These are phyloP conservation scores for Botrytis elliptica DNA, from an alignment of 2,329 filamentous ascomycete species.

Conservation along the genomic window DNA sequence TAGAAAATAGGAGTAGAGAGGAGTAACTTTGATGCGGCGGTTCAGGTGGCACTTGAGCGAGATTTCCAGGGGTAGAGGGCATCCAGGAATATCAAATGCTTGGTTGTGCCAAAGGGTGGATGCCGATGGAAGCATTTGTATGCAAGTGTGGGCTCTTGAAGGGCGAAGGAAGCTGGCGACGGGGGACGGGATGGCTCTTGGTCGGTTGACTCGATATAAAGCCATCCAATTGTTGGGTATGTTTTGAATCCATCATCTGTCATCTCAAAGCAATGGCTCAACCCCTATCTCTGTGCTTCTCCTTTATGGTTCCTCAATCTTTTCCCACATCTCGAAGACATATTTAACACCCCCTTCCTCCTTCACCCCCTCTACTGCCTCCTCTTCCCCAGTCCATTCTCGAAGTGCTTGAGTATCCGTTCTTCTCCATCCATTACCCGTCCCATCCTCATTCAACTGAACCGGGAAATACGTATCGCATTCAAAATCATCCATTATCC, in stretches of 20 bases:
- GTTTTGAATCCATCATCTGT: neutral
- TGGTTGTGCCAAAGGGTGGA: neutral
- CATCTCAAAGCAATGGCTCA: neutral
- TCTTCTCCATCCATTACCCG: conserved; percentile 52
- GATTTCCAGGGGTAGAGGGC: neutral
- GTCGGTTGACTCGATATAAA: no score
- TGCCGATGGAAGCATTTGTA: neutral
- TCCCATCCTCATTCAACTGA: conserved; percentile 44
- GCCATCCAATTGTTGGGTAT: neutral
- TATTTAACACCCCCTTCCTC: conserved; percentile 65
- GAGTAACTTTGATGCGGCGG: rapidly evolving
- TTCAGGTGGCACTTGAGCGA: neutral
- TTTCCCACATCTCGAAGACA: conserved; percentile 74
- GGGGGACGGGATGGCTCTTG: neutral
- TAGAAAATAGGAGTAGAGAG: neutral
- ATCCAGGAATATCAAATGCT: neutral
- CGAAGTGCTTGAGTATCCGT: conserved; percentile 53
- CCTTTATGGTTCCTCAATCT: conserved; percentile 31
- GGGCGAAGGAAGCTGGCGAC: no score
- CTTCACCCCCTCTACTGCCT: conserved; percentile 53
- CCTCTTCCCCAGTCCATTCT: conserved; percentile 62
- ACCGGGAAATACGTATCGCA: conserved; percentile 75
- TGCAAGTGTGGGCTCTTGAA: neutral
- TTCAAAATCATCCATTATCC: conserved; percentile 66
- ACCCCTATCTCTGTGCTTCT: no score